Conservation (phyloP, 345 rosid species). For the Heritiera littoralis region DNA sequence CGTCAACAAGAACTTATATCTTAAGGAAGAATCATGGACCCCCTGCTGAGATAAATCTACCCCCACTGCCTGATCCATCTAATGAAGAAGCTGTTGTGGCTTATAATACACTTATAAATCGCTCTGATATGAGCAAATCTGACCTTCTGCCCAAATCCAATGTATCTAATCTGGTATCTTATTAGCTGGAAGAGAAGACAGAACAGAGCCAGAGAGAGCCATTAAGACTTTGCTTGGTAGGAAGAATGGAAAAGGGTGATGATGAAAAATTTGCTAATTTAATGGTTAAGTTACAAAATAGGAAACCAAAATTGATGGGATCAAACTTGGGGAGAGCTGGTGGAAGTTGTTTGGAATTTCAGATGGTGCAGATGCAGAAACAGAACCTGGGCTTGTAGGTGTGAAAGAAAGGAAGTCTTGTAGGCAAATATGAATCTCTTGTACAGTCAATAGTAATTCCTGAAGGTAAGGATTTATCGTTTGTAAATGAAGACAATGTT, state of each 20-base stretch:
- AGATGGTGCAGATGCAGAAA: constrained; percentile 90
- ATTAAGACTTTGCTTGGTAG: constrained; percentile 29
- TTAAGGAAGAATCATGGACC: constrained; percentile 68
- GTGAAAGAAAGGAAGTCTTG: constrained; percentile 93
- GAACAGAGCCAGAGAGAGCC: constrained; percentile 39
- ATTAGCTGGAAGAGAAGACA: constrained; percentile 28
- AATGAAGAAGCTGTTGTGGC: constrained; percentile 84
- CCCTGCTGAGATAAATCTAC: constrained; percentile 63
- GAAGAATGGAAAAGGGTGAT: too few relatives aligned
- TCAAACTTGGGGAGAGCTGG: constrained; percentile 79
- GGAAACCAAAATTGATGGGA: constrained; percentile 28
- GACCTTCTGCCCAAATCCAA: constrained; percentile 27
- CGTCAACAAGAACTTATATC: constrained; percentile 80
- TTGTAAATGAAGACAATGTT: too few relatives aligned
- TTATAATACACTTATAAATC: constrained; percentile 80
- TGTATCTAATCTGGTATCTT: background rate
- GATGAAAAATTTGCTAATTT: too few relatives aligned
- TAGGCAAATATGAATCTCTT: constrained; percentile 86
- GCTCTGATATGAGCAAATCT: constrained; percentile 57
- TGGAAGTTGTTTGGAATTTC: constrained; percentile 86
- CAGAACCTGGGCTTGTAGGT: constrained; percentile 85
- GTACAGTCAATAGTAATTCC: constrained; percentile 73
- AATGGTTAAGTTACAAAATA: too few relatives aligned
- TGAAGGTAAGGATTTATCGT: too few relatives aligned
- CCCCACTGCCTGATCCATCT: constrained; percentile 74